Base-by-base conservation (phyloP, 441 rosid genomes). In the Dalechampia spathulata region DNA sequence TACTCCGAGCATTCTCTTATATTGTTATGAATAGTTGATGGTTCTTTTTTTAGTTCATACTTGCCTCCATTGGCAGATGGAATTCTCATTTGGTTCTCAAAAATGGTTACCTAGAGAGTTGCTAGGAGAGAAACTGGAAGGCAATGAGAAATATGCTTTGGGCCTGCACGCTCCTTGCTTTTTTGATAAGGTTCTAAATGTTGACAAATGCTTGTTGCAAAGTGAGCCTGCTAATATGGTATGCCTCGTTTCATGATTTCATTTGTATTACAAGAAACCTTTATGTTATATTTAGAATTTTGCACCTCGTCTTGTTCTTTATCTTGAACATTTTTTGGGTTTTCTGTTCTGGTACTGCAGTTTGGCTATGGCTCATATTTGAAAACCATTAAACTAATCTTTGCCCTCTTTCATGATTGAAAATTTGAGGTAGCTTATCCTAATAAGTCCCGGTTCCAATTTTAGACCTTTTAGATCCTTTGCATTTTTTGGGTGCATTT, bases 151-250 rank as follows among this genome's bases (percentile, higher is more conserved):
- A 58, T 81, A 75, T 69, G 93, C 95, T 0, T 51, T 91, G 61
- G 95, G 98, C 49, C 74, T 91, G 43, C 96, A 88, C 67, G 98
- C 90, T 48, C 90, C 96, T 59, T 96, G 93, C 36, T 87, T 71
- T 63, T 91, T 91, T 42, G 95, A 88, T 65, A 91, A 84, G 81
- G 90, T 91, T 67, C 69, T 88, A 30, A 77, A 91, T 64, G 75
- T 91, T 17, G 73, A 82, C 57, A 84, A 75, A 65, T 91, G 98
- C 77, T 77, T 88, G 58, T 62, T 91, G 58, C 98, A 86, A 66
- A 82, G 95, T 62, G 83, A 81, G 63, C 87, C 98, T 52, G 95
- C 87, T 39, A 81, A 91, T 67, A 50, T 52, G 91, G 95, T 91
- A 80, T 44, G 70, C 21, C 55, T 23, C n/a, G n/a, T n/a, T n/a